These are phyloP conservation scores for Fusarium incarnatum DNA, from an alignment of 2,329 filamentous ascomycete species.

Conservation along the genomic window DNA sequence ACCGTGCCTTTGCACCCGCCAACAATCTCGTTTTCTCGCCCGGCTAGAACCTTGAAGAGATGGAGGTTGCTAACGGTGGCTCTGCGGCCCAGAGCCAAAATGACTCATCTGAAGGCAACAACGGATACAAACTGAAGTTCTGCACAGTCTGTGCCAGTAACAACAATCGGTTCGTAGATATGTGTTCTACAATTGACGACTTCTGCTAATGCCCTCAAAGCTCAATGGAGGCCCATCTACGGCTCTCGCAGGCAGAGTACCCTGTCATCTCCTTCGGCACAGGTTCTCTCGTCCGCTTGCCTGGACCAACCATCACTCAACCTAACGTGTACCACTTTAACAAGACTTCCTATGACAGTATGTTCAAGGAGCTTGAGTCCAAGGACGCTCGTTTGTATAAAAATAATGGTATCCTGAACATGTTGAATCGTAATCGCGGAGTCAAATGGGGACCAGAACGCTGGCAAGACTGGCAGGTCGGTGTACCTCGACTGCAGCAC, in stretches of 20 bases:
- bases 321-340: constrained; percentile 99
- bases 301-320: constrained; percentile 89
- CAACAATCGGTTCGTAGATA: constrained; percentile 82
- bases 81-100: constrained; percentile 53
- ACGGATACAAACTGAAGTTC: constrained; percentile 90
- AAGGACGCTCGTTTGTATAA: constrained; percentile 91
- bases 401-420: constrained; percentile 92
- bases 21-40: constrained; percentile 33
- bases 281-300: constrained; percentile 91
- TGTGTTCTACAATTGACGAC: background rate
- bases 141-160: constrained; percentile 99
- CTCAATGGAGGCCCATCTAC: constrained; percentile 95
- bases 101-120: constrained; percentile 59
- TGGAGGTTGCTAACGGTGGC: constrained; percentile 60
- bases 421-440: constrained; percentile 90
- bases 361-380: constrained; percentile 88
- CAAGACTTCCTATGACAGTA: constrained; percentile 92
- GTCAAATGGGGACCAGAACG: constrained; percentile 97
- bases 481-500: constrained; percentile 83
- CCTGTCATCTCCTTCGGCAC: constrained; percentile 99
- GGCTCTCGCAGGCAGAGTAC: constrained; percentile 85
- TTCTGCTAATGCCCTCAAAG: constrained; percentile 34
- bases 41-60: constrained; percentile 41
- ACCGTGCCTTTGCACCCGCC: constrained; percentile 19
- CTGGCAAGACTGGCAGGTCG: constrained; percentile 97